A percentile compares a stretch with the other conserved stretches of the same genome.
Evolutionary conservation across 192 early-diverging fungal species (phyloP).

Genomic region (Coemansia umbellata): DNA sequence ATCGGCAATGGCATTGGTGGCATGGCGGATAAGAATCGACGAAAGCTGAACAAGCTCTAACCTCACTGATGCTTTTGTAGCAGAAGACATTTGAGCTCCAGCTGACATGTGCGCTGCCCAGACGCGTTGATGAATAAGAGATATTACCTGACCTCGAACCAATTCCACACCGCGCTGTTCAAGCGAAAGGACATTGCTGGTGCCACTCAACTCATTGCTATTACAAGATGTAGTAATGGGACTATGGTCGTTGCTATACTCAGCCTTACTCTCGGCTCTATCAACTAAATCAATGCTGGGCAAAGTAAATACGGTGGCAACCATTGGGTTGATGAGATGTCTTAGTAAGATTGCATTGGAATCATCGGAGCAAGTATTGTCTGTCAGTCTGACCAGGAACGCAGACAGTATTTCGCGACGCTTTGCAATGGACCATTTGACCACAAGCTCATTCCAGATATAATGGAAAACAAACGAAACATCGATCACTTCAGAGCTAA

Average conservation of each 20-base stretch:
- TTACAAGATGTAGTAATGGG: background rate
- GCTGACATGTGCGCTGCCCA: conserved; percentile 42
- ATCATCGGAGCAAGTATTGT: conserved; percentile 54
- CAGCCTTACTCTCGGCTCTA: background rate
- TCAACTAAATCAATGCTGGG: conserved; percentile 45
- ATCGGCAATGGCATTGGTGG: conserved; percentile 71
- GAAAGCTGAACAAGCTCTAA: conserved; percentile 93
- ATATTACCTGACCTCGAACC: conserved; percentile 23
- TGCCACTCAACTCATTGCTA: background rate
- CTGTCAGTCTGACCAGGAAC: conserved; percentile 73
- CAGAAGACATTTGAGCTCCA: conserved; percentile 7
- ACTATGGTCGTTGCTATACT: background rate
- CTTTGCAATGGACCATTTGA: conserved; percentile 68
- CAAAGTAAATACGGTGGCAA: conserved; percentile 54
- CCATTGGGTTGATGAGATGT: conserved; percentile 83
- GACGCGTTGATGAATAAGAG: conserved; percentile 38
- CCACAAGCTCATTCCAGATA: conserved; percentile 39
- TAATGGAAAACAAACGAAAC: conserved; percentile 35
- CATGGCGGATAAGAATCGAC: conserved; percentile 75
- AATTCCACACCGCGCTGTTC: conserved; percentile 42
- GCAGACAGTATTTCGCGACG: conserved; percentile 39
- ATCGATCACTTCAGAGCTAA: conserved; percentile 36
- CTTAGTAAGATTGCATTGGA: conserved; percentile 72
- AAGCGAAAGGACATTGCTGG: conserved; percentile 3
- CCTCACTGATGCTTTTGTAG: conserved; percentile 55